phyloP scores from a whole-genome alignment of 768 basidiomycete genomes.

The Boletus sp. region DNA sequence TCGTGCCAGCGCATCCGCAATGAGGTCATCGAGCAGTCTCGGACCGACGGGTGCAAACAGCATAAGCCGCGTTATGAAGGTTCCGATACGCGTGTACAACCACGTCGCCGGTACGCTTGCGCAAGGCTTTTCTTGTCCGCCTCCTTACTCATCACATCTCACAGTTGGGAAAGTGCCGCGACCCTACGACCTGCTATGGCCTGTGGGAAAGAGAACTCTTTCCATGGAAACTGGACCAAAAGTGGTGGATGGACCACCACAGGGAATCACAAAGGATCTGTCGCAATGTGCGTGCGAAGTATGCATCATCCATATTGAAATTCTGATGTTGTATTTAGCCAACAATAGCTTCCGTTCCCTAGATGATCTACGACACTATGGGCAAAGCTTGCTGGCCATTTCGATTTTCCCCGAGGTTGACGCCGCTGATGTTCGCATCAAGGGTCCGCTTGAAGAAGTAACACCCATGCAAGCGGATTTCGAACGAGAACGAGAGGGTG shows the following conservation, averaged over 20 bases:
- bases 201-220: constrained; percentile 46
- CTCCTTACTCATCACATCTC: constrained; percentile 4
- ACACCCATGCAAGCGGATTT: constrained; percentile 22
- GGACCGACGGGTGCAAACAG: constrained; percentile 43
- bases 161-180: constrained; percentile 51
- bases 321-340: constrained; percentile 10
- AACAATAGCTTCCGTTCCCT: constrained; percentile 27
- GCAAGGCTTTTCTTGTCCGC: not conserved
- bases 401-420: constrained; percentile 40
- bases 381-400: constrained; percentile 45
- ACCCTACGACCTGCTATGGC: constrained; percentile 85
- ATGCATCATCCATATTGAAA: not conserved
- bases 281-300: constrained; percentile 15
- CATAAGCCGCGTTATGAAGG: constrained; percentile 77
- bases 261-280: constrained; percentile 3
- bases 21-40: constrained; percentile 28
- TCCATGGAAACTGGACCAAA: constrained; percentile 28
- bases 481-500: constrained; percentile 38
- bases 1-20: constrained; percentile 45
- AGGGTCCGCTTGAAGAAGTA: constrained; percentile 24
- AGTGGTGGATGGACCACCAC: constrained; percentile 23
- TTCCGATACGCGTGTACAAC: constrained; percentile 90
- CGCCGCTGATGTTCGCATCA: constrained; percentile 23
- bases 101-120: constrained; percentile 65
- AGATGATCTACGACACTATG: constrained; percentile 52